Percentiles rank a stretch among this genome's conserved stretches.
Evolutionary conservation across 768 basidiomycete genomes (phyloP).

Genomic region (Sarcomyxa edulis): DNA sequence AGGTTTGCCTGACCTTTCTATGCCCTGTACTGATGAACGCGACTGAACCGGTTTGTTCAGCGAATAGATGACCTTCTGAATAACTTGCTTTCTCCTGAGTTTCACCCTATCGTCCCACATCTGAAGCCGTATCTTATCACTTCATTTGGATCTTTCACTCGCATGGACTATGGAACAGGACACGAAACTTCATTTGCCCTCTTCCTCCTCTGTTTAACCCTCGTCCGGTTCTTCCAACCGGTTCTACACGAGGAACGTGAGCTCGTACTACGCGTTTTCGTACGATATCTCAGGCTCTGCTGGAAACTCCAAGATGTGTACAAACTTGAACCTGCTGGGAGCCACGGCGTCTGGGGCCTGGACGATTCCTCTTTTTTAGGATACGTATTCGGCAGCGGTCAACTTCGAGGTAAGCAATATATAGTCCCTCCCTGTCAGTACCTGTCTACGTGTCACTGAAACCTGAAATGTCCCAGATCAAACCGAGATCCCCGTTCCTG

Average conservation of each 20-base stretch:
- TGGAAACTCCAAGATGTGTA: slow-evolving; percentile 88
- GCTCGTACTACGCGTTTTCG: slow-evolving; percentile 56
- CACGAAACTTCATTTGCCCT: slow-evolving; percentile 89
- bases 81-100: slow-evolving; percentile 41
- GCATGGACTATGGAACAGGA: slow-evolving; percentile 96
- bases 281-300: slow-evolving; percentile 75
- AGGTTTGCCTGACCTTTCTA: slow-evolving; percentile 39
- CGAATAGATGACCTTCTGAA: slow-evolving; percentile 47
- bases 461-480: slow-evolving; percentile 49
- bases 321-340: slow-evolving; percentile 91
- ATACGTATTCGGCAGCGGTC: slow-evolving; percentile 88
- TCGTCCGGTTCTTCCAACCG: slow-evolving; percentile 61
- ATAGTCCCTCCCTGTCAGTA: slow-evolving; percentile 6
- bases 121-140: slow-evolving; percentile 74
- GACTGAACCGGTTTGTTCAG: slow-evolving; percentile 25
- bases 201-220: slow-evolving; percentile 68
- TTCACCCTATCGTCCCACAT: slow-evolving; percentile 46
- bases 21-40: slow-evolving; percentile 1
- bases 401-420: slow-evolving; percentile 61
- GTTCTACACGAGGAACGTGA: slow-evolving; percentile 56
- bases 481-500: slow-evolving; percentile 54
- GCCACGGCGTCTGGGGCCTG: slow-evolving; percentile 97
- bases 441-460: slow-evolving; percentile 1
- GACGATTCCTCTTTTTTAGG: slow-evolving; percentile 89
- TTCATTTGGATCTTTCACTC: slow-evolving; percentile 85